Base-by-base conservation (phyloP, 306 rosid genomes). In the Vicia faba region DNA sequence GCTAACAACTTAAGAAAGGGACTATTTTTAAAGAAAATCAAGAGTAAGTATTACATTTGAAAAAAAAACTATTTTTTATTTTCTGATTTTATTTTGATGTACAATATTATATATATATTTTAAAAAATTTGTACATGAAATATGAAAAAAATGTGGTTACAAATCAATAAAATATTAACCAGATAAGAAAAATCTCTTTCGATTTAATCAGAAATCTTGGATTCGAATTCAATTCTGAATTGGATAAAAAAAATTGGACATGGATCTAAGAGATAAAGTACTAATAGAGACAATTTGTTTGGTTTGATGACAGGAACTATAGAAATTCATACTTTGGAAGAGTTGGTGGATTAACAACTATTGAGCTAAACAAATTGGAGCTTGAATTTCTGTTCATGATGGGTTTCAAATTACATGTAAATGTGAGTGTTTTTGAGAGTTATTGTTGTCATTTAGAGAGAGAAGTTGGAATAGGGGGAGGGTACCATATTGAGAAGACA, bases 361-460 rank as follows among this genome's bases (percentile, higher is more conserved):
- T 75, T 3, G 97, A 91, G 20, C 62, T 91, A 84, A 91, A 91
- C 84, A 75, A 80, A 20, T 49, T 91, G 78, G 97, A 91, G 82
- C 23, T 88, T 4, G 96, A 91, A 20, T 88, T 91, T 46, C 82
- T 88, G 29, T 91, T 91, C 82, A 62, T 85, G 75, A 85, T 88
- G 96, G 84, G 86, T 31, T 91, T 91, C 84, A 91, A 91, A 74
- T 86, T 89, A 57, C 97, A 91, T 66, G 97, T 91, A 45, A 91
- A 91, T 79, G 82, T 91, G 76, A 91, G 97, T 83, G 89, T 91
- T 58, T 91, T 91, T 63, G 95, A 91, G 83, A 91, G 97, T 71
- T 91, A 91, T 76, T 91, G 97, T 43, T 64, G 88, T 23, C 97
- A 91, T 76, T 79, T 91, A 43, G 96, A 91, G 68, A 91, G 97